phyloP scores from a whole-genome alignment of 1,284 basidiomycete species.

The Agaricales sp. region DNA sequence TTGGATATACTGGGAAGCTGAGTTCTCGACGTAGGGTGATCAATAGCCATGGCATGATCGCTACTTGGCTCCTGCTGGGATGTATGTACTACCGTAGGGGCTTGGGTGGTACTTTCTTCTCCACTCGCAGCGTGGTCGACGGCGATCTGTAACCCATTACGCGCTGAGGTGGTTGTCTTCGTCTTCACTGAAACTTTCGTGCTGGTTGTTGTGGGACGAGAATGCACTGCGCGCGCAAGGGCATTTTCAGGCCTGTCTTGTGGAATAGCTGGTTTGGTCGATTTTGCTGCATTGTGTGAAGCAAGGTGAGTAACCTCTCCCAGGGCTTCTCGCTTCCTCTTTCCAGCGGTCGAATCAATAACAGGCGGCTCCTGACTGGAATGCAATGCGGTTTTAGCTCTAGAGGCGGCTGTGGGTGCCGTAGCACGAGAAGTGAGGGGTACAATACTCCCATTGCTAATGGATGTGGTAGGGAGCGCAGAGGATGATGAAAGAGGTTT shows the following conservation, averaged over 20 bases:
- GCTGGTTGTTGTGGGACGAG: constrained; percentile 13
- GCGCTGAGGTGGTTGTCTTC: constrained; percentile 7
- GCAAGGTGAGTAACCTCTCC: constrained; percentile 52
- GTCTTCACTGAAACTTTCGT: constrained; percentile 12
- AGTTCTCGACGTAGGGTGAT: constrained; percentile 25
- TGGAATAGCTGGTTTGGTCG: constrained; percentile 16
- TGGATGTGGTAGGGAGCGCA: constrained; percentile 22
- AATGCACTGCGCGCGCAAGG: constrained; percentile 11
- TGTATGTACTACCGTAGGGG: too few relatives aligned
- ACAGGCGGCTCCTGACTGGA: constrained; percentile 29
- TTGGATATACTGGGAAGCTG: constrained; percentile 32
- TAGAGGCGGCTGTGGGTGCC: constrained; percentile 36
- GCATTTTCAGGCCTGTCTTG: constrained; percentile 21
- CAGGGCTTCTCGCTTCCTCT: constrained; percentile 67
- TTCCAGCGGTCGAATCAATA: constrained; percentile 32
- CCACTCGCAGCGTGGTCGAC: constrained; percentile 26
- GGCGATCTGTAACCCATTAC: constrained; percentile 3
- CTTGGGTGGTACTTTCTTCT: constrained; percentile 18
- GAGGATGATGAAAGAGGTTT: constrained; percentile 42
- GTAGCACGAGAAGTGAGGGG: constrained; percentile 32
- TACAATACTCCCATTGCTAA: constrained; percentile 24
- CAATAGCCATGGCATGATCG: constrained; percentile 53
- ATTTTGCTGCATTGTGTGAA: constrained; percentile 32
- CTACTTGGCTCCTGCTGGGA: neutral
- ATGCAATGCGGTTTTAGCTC: constrained; percentile 29